Evolutionary conservation across 495 filamentous ascomycete genomes (phyloP), one percentile per base, ranked within the genome.

Genomic region (Neurospora sp.): DNA sequence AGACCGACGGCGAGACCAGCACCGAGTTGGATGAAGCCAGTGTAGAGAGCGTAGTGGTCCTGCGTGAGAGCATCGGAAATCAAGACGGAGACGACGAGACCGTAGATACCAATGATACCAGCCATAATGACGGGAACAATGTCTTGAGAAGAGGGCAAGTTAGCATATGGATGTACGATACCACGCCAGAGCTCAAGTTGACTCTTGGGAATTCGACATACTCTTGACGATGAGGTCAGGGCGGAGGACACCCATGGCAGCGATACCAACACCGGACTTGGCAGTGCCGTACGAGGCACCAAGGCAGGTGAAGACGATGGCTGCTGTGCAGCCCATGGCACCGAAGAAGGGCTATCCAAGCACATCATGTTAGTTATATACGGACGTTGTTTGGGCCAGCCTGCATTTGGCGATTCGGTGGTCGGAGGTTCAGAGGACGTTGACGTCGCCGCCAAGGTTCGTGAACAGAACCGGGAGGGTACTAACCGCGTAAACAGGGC

Each of bases 51-150:
- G 71, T 96, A 87, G 73, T 92, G 85, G 72, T 91, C 75, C 85
- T 99, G 96, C 75, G 85, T 87, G 77, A 99, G 87, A 78, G 91
- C 90, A 84, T 96, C 94, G 78, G 96, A 97, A 83, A 99, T 94
- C 81, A 99, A 84, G 84, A 99, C 96, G 5, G 95, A 98, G 72
- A 99, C 96, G 86, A 99, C 96, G 71, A 99, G 90, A 79, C 96
- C 96, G 88, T 99, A 99, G 85, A 99, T 99, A 91, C 92, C 96
- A 84, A 99, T 98, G 86, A 99, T 99, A 98, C 96, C 96, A 88
- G 96, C 96, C 96, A 99, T 99, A 89, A 99, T 97, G 84, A 99
- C 96, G 80, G 96, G 96, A 74, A 99, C 94, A 81, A 99, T 97
- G 88, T 98, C 96, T 99, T 76, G 23, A 9, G 3, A 11, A 23